These are phyloP conservation scores for Solanum neorickii DNA, from an alignment of 257 asterid species.

Conservation along the genomic window DNA sequence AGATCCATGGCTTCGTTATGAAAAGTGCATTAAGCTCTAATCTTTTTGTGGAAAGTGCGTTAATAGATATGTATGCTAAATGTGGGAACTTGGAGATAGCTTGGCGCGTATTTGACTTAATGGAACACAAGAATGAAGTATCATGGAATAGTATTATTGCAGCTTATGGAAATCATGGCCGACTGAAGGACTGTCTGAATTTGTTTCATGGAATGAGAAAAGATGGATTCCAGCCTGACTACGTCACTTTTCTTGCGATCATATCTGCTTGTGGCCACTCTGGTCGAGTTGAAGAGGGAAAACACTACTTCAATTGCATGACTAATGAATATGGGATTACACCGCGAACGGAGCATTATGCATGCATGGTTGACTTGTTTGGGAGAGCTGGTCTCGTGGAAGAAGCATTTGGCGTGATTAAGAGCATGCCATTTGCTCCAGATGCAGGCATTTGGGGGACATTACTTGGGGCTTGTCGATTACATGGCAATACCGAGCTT, in stretches of 20 bases:
- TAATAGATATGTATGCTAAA: slow-evolving; percentile 77
- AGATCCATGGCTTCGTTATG: slow-evolving; percentile 59
- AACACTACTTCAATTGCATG: slow-evolving; percentile 44
- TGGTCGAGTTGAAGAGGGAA: slow-evolving; percentile 68
- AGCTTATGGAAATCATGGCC: slow-evolving; percentile 83
- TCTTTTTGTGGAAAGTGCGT: slow-evolving; percentile 50
- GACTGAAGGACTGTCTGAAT: slow-evolving; percentile 23
- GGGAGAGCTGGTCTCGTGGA: slow-evolving; percentile 62
- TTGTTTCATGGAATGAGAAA: slow-evolving; percentile 44
- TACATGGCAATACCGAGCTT: slow-evolving; percentile 62
- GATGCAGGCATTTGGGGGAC: slow-evolving; percentile 95
- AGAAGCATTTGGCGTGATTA: slow-evolving; percentile 42
- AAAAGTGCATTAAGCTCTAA: slow-evolving; percentile 37
- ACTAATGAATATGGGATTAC: slow-evolving; percentile 30
- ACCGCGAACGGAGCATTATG: slow-evolving; percentile 67
- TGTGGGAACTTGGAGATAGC: slow-evolving; percentile 64
- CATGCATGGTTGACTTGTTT: slow-evolving; percentile 69
- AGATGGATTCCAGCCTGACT: slow-evolving; percentile 55
- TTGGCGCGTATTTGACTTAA: slow-evolving; percentile 40
- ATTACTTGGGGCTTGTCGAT: slow-evolving; percentile 65
- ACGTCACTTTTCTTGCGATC: slow-evolving; percentile 65
- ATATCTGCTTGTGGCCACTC: slow-evolving; percentile 77
- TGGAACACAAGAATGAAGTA: slow-evolving; percentile 57
- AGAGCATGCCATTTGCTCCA: slow-evolving; percentile 58
- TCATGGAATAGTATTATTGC: slow-evolving; percentile 94